Evolutionary conservation across 345 rosid genomes (phyloP), one percentile per base, ranked within the genome.

Genomic region (Xanthoceras sorbifolium): DNA sequence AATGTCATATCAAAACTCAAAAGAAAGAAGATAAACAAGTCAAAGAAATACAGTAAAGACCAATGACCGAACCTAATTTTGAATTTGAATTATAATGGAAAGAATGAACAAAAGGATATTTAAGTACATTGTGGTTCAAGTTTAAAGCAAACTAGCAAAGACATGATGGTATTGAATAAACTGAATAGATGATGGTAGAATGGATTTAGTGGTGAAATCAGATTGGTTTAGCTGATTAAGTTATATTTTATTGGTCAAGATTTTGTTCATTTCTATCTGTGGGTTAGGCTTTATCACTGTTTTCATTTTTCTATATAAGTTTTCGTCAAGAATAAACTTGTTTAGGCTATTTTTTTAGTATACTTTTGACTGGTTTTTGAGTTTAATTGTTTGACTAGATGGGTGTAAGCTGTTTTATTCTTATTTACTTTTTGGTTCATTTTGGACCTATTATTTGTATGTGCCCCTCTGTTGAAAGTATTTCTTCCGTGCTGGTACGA

Each of bases 401-500:
- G 48, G 67, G 52, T 42, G 3, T 28, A 20, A 5, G 7, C 26
- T 59, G 36, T 72, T 23, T 71, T 64, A 14, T 2, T 34, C n/a
- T 4, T 32, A 32, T n/a, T 57, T 34, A 23, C 36, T 12, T 44
- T 63, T 44, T 73, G 69, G 50, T 75, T 65, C 32, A 50, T 65
- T 22, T 52, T 54, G 63, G 34, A 23, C 64, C 29, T 31, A 32
- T 23, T 38, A 36, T 34, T 54, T 71, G 31, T 6, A 55, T 73
- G 42, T 29, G 62, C 22, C n/a, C 23, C 11, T 44, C 61, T 75
- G 71, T 64, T 60, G 26, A 36, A 20, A 15, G 23, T 62, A 23
- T 52, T 54, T 69, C 44, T 62, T 62, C 61, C 78, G 26, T 18
- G 22, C 25, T 50, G 52, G 65, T 22, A 50, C 26, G 64, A 52